phyloP scores from a whole-genome alignment of 2,329 filamentous ascomycete genomes.

The Orbilia blumenaviensis region DNA sequence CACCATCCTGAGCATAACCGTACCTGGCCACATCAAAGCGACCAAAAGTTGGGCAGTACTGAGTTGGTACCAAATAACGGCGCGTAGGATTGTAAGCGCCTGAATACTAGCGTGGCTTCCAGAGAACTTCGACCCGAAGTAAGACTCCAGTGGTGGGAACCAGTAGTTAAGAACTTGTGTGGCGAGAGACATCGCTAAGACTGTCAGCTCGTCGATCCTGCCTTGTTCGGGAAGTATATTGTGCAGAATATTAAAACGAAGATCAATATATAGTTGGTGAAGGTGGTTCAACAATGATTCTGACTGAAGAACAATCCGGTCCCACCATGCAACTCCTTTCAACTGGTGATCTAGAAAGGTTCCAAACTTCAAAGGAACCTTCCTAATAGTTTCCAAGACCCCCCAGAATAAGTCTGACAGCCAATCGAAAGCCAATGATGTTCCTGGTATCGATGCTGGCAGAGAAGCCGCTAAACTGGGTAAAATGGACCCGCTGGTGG shows the following conservation, averaged over 20 bases:
- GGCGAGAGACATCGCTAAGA: too few relatives aligned
- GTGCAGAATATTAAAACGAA: too few relatives aligned
- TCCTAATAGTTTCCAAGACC: too few relatives aligned
- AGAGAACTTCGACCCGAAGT: background rate
- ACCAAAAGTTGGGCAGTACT: background rate
- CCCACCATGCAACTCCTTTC: too few relatives aligned
- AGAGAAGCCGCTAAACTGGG: background rate
- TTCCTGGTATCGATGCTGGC: background rate
- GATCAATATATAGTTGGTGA: too few relatives aligned
- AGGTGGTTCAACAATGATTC: background rate
- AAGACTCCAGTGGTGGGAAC: background rate
- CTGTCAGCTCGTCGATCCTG: too few relatives aligned
- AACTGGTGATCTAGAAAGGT: too few relatives aligned
- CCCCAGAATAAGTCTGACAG: too few relatives aligned
- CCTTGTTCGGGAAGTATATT: too few relatives aligned
- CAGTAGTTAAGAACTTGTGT: background rate
- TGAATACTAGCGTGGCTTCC: background rate
- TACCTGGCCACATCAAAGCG: background rate
- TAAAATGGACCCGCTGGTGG: background rate
- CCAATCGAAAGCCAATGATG: too few relatives aligned
- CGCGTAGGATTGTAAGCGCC: background rate
- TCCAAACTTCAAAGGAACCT: too few relatives aligned
- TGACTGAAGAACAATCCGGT: too few relatives aligned
- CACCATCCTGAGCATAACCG: background rate
- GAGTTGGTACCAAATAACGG: background rate